Conservation (phyloP, 2,329 filamentous ascomycete species). For the Trichoderma harzianum region DNA sequence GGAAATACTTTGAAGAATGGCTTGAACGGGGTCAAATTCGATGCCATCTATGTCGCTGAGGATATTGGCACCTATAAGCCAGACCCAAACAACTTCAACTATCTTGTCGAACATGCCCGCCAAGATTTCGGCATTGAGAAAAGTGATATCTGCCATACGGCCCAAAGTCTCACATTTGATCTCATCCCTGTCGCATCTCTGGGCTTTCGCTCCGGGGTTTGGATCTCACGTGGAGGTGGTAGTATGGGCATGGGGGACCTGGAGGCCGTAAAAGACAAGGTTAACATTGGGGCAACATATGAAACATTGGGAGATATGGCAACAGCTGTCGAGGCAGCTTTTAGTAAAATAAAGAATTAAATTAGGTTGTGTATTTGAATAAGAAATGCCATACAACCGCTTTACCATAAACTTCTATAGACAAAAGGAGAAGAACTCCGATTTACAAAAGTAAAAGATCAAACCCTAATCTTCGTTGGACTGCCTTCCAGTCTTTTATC, state of each 20-base stretch:
- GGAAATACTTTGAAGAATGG: constrained; percentile 25
- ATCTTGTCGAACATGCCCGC: constrained; percentile 49
- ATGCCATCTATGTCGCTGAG: constrained; percentile 65
- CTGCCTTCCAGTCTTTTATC: background rate
- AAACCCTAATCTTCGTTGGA: background rate
- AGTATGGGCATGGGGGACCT: constrained; percentile 35
- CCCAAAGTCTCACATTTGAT: constrained; percentile 63
- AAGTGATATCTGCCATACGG: constrained; percentile 61
- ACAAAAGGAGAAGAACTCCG: background rate
- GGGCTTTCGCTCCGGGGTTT: constrained; percentile 54
- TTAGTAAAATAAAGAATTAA: background rate
- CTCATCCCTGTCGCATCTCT: constrained; percentile 60
- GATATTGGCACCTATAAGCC: constrained; percentile 72
- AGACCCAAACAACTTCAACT: constrained; percentile 58
- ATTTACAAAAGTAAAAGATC: constrained; percentile 1
- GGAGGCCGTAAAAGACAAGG: constrained; percentile 47
- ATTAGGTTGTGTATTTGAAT: background rate
- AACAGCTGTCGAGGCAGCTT: constrained; percentile 28
- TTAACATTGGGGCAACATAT: constrained; percentile 45
- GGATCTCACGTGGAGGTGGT: constrained; percentile 54
- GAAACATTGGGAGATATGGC: constrained; percentile 58
- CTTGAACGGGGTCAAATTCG: constrained; percentile 51
- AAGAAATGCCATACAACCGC: background rate
- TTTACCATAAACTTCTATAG: background rate
- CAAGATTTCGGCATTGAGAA: constrained; percentile 48